Conservation (phyloP, 352 stramenopile species). For the Pythium angustatum region DNA sequence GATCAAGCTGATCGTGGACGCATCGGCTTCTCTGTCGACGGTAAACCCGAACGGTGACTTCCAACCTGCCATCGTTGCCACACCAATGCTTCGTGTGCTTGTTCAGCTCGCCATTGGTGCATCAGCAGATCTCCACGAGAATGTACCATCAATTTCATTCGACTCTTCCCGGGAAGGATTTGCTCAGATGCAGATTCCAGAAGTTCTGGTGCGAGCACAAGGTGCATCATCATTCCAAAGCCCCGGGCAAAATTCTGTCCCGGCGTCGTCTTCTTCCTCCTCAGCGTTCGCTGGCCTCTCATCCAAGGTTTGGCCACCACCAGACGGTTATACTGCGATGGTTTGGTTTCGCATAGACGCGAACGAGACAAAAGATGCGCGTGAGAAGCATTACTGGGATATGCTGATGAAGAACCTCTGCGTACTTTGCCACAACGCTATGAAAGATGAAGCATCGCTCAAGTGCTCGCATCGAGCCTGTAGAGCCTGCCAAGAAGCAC, state of each 20-base stretch:
- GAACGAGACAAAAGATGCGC: slow-evolving; percentile 58
- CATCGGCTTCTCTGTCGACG: not conserved
- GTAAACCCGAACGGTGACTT: not conserved
- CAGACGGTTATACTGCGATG: slow-evolving; percentile 64
- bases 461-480: slow-evolving; percentile 75
- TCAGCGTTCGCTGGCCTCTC: slow-evolving; percentile 40
- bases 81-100: slow-evolving; percentile 17
- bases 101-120: slow-evolving; percentile 8
- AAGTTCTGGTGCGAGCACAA: slow-evolving; percentile 42
- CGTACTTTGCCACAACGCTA: slow-evolving; percentile 45
- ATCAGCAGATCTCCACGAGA: not conserved
- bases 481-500: slow-evolving; percentile 52
- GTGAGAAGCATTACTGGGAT: slow-evolving; percentile 63
- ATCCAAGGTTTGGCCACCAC: slow-evolving; percentile 58
- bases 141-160: slow-evolving; percentile 41
- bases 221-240: slow-evolving; percentile 11
- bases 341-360: slow-evolving; percentile 67
- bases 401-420: slow-evolving; percentile 59
- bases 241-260: not conserved
- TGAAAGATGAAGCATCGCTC: slow-evolving; percentile 54
- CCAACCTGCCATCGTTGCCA: not conserved
- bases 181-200: slow-evolving; percentile 66
- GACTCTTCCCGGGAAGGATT: slow-evolving; percentile 59
- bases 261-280: slow-evolving; percentile 21
- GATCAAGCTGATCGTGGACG: slow-evolving; percentile 31